A percentile compares a stretch with the other conserved stretches of the same genome.
Conservation (phyloP, 371 early-diverging fungal genomes). For the Mortierella sp. region DNA sequence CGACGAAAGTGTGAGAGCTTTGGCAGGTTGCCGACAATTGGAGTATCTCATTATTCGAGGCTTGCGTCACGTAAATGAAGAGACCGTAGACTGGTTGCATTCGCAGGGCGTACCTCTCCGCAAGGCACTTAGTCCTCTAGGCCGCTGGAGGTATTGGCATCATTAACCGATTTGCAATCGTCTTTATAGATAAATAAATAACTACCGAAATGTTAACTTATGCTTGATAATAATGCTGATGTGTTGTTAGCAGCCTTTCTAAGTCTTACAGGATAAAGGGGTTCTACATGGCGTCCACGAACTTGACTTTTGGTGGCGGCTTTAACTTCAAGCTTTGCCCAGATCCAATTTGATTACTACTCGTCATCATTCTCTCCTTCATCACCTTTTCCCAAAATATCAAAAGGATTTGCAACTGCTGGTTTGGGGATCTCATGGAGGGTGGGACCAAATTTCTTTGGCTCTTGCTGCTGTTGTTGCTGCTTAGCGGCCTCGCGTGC, state of each 20-base stretch:
- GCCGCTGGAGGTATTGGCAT: slow-evolving; percentile 49
- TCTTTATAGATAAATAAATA: not conserved
- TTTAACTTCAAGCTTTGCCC: not conserved
- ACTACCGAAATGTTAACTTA: not conserved
- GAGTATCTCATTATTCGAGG: slow-evolving; percentile 48
- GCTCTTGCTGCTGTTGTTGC: slow-evolving; percentile 38
- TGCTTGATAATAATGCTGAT: not conserved
- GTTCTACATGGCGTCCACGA: not conserved
- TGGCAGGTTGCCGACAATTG: slow-evolving; percentile 43
- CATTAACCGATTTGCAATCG: not conserved
- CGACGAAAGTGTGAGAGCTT: slow-evolving; percentile 29
- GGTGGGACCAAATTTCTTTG: slow-evolving; percentile 52
- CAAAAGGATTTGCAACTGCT: slow-evolving; percentile 49
- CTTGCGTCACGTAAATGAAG: slow-evolving; percentile 35
- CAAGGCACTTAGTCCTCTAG: slow-evolving; percentile 34
- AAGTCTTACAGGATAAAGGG: not conserved
- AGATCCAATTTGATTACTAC: not conserved
- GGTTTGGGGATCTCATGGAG: slow-evolving; percentile 46
- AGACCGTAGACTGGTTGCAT: slow-evolving; percentile 44
- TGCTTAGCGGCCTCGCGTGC: slow-evolving; percentile 55
- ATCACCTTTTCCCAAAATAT: slow-evolving; percentile 34
- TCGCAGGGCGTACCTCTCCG: slow-evolving; percentile 48
- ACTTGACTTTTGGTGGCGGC: not conserved
- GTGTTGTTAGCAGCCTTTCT: not conserved
- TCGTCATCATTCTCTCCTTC: slow-evolving; percentile 13